Evolutionary conservation across 495 filamentous ascomycete species (phyloP), one percentile per base, ranked within the genome.

Genomic region (Bryoglossum gracile): DNA sequence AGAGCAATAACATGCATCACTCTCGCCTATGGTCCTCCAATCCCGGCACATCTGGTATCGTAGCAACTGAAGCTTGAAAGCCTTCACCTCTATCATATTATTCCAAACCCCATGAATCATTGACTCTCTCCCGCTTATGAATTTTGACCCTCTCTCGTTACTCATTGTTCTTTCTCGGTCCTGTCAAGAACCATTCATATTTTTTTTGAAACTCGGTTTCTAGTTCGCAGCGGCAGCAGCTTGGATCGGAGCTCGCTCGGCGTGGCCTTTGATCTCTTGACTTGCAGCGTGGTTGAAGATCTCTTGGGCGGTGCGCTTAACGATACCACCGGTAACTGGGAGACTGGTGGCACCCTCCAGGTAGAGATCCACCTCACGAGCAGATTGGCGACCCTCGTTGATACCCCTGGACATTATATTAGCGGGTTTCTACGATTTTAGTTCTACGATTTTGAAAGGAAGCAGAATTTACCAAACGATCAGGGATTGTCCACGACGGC

Each of bases 381-480:
- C 92, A 41, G 84, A 83, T 69, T 89, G 85, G 55, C 92, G 85
- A 61, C 92, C 92, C 74, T 99, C 92, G 63, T 99, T 99, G 75
- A 99, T 99, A 67, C 91, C 92, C 87, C 85, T 88, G 49, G n/a
- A 16, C 25, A 50, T 21, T 43, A 25, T 54, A 34, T 43, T 48
- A 38, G 13, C 16, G 37, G 5, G n/a, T n/a, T n/a, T n/a, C n/a
- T n/a, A n/a, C n/a, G n/a, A n/a, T n/a, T n/a, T n/a, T n/a, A n/a
- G n/a, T n/a, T n/a, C n/a, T n/a, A n/a, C n/a, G n/a, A n/a, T n/a
- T n/a, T n/a, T n/a, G n/a, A n/a, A n/a, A n/a, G n/a, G n/a, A n/a
- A n/a, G n/a, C n/a, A n/a, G 41, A 46, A 75, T 84, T 78, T 78
- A 90, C 89, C 92, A 99, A 55, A 99, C 92, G 67, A 99, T 97